A percentile compares a stretch with the other conserved stretches of the same genome.
These are phyloP conservation scores for Russula sp. DNA, from an alignment of 768 basidiomycete genomes.

Conservation along the genomic window DNA sequence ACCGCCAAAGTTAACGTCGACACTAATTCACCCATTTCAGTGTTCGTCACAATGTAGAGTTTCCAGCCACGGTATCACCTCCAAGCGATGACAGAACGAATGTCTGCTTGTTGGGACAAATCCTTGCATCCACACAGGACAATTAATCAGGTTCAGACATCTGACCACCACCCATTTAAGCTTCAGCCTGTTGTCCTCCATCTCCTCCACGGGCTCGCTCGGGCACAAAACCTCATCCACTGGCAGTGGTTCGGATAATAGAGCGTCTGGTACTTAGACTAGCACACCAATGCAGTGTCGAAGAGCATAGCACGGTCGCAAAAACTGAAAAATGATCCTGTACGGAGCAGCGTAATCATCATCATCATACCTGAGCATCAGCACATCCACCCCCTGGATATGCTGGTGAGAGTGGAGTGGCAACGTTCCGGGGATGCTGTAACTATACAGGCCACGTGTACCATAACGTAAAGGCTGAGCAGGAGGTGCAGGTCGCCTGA, in stretches of 20 bases:
- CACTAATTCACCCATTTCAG: constrained; percentile 20
- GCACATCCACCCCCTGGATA: constrained; percentile 39
- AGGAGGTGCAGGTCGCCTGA: constrained; percentile 50
- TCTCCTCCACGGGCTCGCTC: constrained; percentile 61
- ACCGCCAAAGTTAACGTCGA: constrained; percentile 34
- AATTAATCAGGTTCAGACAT: constrained; percentile 49
- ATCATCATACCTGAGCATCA: too few relatives aligned
- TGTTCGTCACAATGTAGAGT: constrained; percentile 54
- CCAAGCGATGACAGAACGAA: constrained; percentile 52
- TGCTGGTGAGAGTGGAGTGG: constrained; percentile 49
- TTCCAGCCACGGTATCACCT: constrained; percentile 43
- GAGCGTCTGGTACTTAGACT: constrained; percentile 59
- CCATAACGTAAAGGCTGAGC: constrained; percentile 56
- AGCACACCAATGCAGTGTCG: constrained; percentile 46
- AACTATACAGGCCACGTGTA: constrained; percentile 21
- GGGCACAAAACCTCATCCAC: constrained; percentile 51
- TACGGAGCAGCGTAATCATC: constrained; percentile 39
- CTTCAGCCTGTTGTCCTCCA: constrained; percentile 48
- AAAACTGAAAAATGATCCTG: constrained; percentile 54
- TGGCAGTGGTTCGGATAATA: constrained; percentile 24
- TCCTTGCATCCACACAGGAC: too few relatives aligned
- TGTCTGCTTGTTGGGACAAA: constrained; percentile 24
- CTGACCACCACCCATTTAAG: constrained; percentile 45
- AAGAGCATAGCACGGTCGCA: constrained; percentile 55
- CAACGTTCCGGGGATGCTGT: background rate